phyloP scores from a whole-genome alignment of 2,329 filamentous ascomycete genomes.

The Fusarium chaquense region DNA sequence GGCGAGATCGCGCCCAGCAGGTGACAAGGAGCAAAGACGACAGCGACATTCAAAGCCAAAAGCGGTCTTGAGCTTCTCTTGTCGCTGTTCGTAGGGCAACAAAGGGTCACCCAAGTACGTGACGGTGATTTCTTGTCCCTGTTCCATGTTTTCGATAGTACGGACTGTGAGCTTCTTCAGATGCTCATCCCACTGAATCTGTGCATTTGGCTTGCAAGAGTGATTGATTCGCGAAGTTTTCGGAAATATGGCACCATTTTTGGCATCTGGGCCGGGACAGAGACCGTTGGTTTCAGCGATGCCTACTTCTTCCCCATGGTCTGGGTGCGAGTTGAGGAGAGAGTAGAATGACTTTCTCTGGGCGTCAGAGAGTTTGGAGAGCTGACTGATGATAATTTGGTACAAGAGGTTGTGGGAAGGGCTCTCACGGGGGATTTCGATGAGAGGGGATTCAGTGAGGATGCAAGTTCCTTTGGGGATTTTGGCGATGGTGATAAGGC shows the following conservation, averaged over 20 bases:
- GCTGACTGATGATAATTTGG: background rate
- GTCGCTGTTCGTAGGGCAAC: background rate
- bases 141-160: constrained; percentile 40
- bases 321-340: background rate
- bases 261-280: background rate
- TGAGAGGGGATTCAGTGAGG: constrained; percentile 15
- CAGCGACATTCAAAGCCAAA: constrained; percentile 23
- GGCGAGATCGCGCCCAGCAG: background rate
- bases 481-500: constrained; percentile 15
- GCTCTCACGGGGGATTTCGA: background rate
- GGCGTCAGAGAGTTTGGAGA: background rate
- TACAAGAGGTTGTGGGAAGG: background rate
- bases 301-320: background rate
- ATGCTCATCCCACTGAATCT: constrained; percentile 42
- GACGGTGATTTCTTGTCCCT: constrained; percentile 45
- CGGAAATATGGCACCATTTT: constrained; percentile 36
- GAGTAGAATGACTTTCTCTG: constrained; percentile 7
- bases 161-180: constrained; percentile 42
- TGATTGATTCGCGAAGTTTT: constrained; percentile 47
- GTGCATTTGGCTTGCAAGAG: constrained; percentile 46
- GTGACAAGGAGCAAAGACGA: constrained; percentile 20
- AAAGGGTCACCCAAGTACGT: constrained; percentile 20
- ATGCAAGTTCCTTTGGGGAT: constrained; percentile 35
- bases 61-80: background rate
- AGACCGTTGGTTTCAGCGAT: constrained; percentile 28